phyloP scores from a whole-genome alignment of 73 alveolate species.

The Stentor roeselii region DNA sequence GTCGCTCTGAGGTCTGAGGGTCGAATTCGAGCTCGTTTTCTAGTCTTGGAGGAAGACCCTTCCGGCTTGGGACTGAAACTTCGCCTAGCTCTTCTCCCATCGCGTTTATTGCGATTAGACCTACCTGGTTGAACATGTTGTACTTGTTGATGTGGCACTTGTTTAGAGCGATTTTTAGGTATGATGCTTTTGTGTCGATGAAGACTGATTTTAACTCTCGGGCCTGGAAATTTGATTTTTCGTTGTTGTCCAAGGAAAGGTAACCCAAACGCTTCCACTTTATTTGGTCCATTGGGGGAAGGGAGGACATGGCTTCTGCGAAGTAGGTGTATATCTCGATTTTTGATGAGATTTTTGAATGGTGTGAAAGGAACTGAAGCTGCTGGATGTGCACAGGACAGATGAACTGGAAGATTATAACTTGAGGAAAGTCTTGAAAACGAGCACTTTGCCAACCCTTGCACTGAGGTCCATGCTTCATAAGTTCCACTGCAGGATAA shows the following conservation, averaged over 20 bases:
- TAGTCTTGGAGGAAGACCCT: slow-evolving; percentile 28
- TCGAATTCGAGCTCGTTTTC: slow-evolving; percentile 81
- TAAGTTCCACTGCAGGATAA: slow-evolving; percentile 86
- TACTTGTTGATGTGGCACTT: slow-evolving; percentile 82
- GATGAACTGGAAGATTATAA: slow-evolving; percentile 81
- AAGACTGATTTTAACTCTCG: slow-evolving; percentile 89
- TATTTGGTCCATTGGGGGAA: slow-evolving; percentile 43
- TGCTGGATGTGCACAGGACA: slow-evolving; percentile 79
- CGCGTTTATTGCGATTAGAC: slow-evolving; percentile 75
- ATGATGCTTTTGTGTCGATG: slow-evolving; percentile 58
- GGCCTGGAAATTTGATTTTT: slow-evolving; percentile 90
- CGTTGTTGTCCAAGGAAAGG: slow-evolving; percentile 88
- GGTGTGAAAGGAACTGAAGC: slow-evolving; percentile 94
- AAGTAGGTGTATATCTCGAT: slow-evolving; percentile 87
- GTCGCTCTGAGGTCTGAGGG: slow-evolving; percentile 75
- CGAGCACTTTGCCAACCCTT: slow-evolving; percentile 94
- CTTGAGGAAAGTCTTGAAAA: slow-evolving; percentile 95
- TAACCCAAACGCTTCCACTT: slow-evolving; percentile 92
- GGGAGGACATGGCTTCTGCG: slow-evolving; percentile 79
- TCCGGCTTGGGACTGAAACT: background rate
- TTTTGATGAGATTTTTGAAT: slow-evolving; percentile 83
- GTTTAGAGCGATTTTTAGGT: slow-evolving; percentile 59
- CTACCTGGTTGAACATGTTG: slow-evolving; percentile 84
- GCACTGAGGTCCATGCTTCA: slow-evolving; percentile 83
- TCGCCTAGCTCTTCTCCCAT: slow-evolving; percentile 61